Evolutionary conservation across 2,329 filamentous ascomycete genomes (phyloP).

Genomic region (Gremmenia infestans): DNA sequence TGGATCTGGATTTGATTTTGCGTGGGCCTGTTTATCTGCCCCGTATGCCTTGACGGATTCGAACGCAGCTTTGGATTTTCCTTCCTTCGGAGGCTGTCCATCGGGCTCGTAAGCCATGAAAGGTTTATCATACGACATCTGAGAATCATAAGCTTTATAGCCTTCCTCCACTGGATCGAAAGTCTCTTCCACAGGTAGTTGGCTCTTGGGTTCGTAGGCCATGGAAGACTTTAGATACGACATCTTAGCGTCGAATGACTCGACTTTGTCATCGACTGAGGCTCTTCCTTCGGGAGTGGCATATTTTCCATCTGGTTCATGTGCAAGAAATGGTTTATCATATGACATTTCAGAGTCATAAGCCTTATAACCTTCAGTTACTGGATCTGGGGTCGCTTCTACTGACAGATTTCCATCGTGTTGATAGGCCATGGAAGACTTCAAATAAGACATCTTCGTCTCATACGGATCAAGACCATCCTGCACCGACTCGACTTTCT

Average conservation of each 20-base stretch:
- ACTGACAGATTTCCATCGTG: conserved; percentile 34
- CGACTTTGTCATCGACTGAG: not conserved
- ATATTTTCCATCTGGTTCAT: conserved; percentile 24
- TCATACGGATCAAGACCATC: conserved; percentile 33
- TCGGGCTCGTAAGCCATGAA: conserved; percentile 1
- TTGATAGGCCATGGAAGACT: conserved; percentile 33
- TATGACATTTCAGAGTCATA: conserved; percentile 33
- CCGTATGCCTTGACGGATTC: conserved; percentile 1
- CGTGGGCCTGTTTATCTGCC: conserved; percentile 34
- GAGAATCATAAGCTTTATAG: not conserved
- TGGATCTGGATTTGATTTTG: conserved; percentile 11
- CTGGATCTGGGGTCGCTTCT: conserved; percentile 21
- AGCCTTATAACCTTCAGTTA: conserved; percentile 33
- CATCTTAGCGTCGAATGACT: not conserved
- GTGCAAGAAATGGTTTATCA: conserved; percentile 18
- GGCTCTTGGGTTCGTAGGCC: not conserved
- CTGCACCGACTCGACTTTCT: conserved; percentile 27
- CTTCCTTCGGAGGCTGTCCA: conserved; percentile 2
- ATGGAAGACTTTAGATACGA: not conserved
- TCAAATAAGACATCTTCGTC: conserved; percentile 22
- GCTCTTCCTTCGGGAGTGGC: conserved; percentile 10
- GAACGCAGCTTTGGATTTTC: conserved; percentile 30
- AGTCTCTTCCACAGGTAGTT: conserved; percentile 22
- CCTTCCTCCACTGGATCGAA: conserved; percentile 23
- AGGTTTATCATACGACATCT: not conserved